A percentile compares a stretch with the other conserved stretches of the same genome.
Conservation (phyloP, 345 rosid species). For the Populus pruinosa region DNA sequence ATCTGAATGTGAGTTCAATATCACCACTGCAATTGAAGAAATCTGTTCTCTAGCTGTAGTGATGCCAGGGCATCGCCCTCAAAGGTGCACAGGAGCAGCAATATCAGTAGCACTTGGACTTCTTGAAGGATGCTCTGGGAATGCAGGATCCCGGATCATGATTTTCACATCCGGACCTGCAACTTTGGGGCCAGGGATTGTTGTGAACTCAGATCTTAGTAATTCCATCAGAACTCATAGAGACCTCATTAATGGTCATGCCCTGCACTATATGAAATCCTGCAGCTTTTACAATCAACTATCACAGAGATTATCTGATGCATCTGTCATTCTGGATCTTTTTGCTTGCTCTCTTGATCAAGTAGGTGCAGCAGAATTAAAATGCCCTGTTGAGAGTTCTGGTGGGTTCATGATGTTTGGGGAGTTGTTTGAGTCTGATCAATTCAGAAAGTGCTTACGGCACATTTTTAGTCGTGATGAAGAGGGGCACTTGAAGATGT, state of each 20-base stretch:
- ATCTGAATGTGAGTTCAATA: slow-evolving; percentile 77
- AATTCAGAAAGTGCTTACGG: slow-evolving; percentile 72
- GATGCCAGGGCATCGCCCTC: slow-evolving; percentile 67
- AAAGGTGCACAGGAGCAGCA: slow-evolving; percentile 80
- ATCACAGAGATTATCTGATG: slow-evolving; percentile 58
- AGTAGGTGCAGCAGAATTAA: slow-evolving; percentile 87
- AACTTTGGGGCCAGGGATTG: slow-evolving; percentile 81
- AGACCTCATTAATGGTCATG: slow-evolving; percentile 65
- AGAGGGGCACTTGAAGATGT: slow-evolving; percentile 72
- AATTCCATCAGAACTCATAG: slow-evolving; percentile 78
- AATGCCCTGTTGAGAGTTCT: slow-evolving; percentile 65
- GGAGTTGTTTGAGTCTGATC: slow-evolving; percentile 74
- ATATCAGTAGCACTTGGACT: slow-evolving; percentile 75
- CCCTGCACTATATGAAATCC: slow-evolving; percentile 54
- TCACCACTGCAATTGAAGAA: slow-evolving; percentile 77
- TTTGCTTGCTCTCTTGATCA: slow-evolving; percentile 97
- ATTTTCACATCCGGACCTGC: slow-evolving; percentile 95
- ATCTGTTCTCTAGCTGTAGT: slow-evolving; percentile 35
- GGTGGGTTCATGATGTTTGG: slow-evolving; percentile 91
- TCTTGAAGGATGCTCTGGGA: slow-evolving; percentile 62
- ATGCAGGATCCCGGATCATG: slow-evolving; percentile 76
- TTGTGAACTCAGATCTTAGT: slow-evolving; percentile 57
- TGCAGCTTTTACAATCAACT: slow-evolving; percentile 57
- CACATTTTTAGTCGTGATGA: slow-evolving; percentile 65
- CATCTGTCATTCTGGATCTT: slow-evolving; percentile 69